These are phyloP conservation scores for Dioszegia crocea DNA, from an alignment of 768 basidiomycete species.

Conservation along the genomic window DNA sequence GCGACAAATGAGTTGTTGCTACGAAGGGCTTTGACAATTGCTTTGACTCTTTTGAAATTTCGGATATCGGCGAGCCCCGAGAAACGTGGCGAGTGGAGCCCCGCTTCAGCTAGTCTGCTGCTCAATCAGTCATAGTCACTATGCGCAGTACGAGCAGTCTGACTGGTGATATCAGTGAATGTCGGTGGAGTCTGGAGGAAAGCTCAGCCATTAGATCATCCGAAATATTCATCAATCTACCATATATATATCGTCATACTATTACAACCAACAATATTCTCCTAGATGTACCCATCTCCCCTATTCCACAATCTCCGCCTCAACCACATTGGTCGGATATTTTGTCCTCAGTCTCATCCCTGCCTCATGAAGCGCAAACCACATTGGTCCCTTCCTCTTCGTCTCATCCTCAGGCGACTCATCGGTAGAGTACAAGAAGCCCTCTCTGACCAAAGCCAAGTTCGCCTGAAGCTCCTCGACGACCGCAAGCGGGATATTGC, in stretches of 20 bases:
- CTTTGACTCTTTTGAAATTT: background rate
- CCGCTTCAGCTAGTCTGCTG: no score
- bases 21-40: no score
- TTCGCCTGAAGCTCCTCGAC: slow-evolving; percentile 50
- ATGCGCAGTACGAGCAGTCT: no score
- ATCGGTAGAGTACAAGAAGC: slow-evolving; percentile 50
- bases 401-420: slow-evolving; percentile 47
- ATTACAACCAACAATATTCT: background rate
- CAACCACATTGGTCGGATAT: slow-evolving; percentile 35
- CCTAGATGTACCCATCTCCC: background rate
- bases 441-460: slow-evolving; percentile 49
- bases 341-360: slow-evolving; percentile 46
- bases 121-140: no score
- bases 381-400: slow-evolving; percentile 49
- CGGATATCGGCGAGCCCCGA: slow-evolving; percentile 8
- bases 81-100: background rate
- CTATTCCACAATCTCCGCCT: background rate
- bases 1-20: background rate
- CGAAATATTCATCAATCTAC: no score
- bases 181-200: no score
- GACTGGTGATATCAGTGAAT: no score
- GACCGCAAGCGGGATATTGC: slow-evolving; percentile 42
- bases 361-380: slow-evolving; percentile 50
- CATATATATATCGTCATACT: background rate
- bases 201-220: no score